Base-by-base conservation (phyloP, 2,329 filamentous ascomycete genomes). In the Colletotrichum eremochloae region DNA sequence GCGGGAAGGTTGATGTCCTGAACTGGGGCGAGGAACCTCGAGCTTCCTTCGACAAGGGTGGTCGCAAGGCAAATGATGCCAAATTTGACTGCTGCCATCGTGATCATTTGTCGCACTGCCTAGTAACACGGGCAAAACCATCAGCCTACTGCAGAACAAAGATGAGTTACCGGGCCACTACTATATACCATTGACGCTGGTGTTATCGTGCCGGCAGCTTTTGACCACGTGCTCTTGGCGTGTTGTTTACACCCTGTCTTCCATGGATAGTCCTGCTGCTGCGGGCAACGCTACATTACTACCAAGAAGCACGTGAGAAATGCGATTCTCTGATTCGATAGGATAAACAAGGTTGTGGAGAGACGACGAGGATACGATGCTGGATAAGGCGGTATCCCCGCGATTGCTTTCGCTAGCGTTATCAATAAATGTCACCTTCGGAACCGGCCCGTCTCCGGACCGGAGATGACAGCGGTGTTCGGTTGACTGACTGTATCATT, bases 1-100 rank as follows among this genome's bases (percentile, higher is more conserved):
- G 77, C 73, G 0, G 78, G 78, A 4, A 78, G 73, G 1, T 77
- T 72, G 24, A 81, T 75, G 50, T 78, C 74, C 55, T 77, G 77
- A 14, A 76, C 67, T 6, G 78, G 78, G n/a, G 76, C 67, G 67
- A 78, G 44, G 66, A 72, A 29, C 50, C 66, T 56, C 2, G 66
- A 50, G 38, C 20, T 56, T n/a, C 52, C 69, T 15, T 60, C 33
- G 6, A 36, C 66, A 33, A 69, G 31, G n/a, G 36, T n/a, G 1
- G 66, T 60, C 36, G 20, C 55, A 20, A 72, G 48, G 42, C 66
- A 72, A 14, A 69, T 15, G 7, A 72, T 55, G 60, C 66, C 46
- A 24, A 72, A 24, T 55, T 60, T 69, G 6, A 68, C 40, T 33
- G 52, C 38, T 31, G 46, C 66, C 66, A 72, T 72, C 18, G 20